These are phyloP conservation scores for Mallotus nudiflorus DNA, from an alignment of 345 rosid genomes.

Conservation along the genomic window DNA sequence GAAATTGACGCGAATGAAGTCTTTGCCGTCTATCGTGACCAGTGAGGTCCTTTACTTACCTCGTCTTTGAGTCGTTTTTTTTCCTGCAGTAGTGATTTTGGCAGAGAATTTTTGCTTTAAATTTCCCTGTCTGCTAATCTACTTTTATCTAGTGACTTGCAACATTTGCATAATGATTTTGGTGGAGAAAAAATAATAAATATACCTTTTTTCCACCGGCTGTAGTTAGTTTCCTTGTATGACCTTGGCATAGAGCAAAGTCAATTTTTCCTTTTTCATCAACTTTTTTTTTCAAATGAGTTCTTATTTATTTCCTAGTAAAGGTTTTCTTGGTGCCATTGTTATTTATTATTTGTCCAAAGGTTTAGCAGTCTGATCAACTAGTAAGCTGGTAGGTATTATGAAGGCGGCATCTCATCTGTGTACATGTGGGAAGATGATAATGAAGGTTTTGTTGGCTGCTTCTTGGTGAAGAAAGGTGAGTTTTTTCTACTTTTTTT, in stretches of 20 bases:
- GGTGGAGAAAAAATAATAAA: neutral
- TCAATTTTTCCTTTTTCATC: neutral
- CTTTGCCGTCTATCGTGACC: constrained; percentile 92
- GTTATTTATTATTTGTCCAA: constrained; percentile 1
- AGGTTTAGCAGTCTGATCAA: constrained; percentile 29
- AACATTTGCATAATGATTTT: neutral
- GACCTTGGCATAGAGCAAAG: neutral
- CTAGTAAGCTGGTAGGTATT: constrained; percentile 61
- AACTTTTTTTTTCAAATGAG: neutral
- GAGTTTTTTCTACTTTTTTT: constrained; percentile 7
- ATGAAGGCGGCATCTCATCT: constrained; percentile 97
- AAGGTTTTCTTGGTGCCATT: constrained; percentile 1
- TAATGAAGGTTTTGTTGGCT: constrained; percentile 87
- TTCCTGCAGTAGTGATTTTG: constrained; percentile 1
- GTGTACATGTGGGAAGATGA: constrained; percentile 98
- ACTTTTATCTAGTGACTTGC: neutral
- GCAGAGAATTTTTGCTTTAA: neutral
- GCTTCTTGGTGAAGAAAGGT: constrained; percentile 97
- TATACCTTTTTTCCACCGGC: neutral
- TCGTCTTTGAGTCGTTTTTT: constrained; percentile 39
- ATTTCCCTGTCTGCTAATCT: neutral
- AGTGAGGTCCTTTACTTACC: constrained; percentile 97
- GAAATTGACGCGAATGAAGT: constrained; percentile 91
- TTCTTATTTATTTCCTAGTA: neutral
- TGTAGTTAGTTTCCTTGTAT: neutral